These are phyloP conservation scores for Aphanoascus verrucosus DNA, from an alignment of 2,329 filamentous ascomycete species.

Conservation along the genomic window DNA sequence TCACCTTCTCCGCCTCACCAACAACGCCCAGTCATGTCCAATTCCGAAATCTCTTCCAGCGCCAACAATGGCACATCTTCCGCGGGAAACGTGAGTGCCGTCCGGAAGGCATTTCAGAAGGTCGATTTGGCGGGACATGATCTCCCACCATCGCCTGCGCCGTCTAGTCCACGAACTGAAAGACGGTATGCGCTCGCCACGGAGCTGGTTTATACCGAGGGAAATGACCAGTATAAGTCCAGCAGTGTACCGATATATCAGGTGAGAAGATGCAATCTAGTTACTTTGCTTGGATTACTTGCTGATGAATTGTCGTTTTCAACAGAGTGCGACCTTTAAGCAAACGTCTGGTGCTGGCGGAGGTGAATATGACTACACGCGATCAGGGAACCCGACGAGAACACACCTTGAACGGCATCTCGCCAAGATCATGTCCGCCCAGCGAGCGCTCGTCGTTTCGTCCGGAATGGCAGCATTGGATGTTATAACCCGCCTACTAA, in stretches of 20 bases:
- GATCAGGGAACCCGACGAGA: slow-evolving; percentile 90
- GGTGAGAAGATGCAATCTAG: slow-evolving; percentile 33
- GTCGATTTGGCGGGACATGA: slow-evolving; percentile 75
- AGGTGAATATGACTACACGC: slow-evolving; percentile 94
- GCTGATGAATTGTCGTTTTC: background rate
- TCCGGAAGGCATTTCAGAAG: slow-evolving; percentile 44
- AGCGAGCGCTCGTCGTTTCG: slow-evolving; percentile 79
- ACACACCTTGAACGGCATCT: slow-evolving; percentile 93
- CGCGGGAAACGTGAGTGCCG: slow-evolving; percentile 8
- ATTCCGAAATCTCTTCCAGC: slow-evolving; percentile 4
- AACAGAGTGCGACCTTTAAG: slow-evolving; percentile 90
- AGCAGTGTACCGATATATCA: slow-evolving; percentile 97
- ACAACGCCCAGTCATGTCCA: slow-evolving; percentile 14
- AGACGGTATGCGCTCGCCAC: slow-evolving; percentile 88
- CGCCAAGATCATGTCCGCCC: slow-evolving; percentile 97
- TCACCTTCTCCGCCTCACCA: background rate
- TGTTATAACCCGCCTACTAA: slow-evolving; percentile 82
- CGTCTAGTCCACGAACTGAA: slow-evolving; percentile 77
- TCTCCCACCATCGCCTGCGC: slow-evolving; percentile 81
- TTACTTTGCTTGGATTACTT: background rate
- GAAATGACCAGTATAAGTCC: slow-evolving; percentile 91
- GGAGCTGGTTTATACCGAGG: slow-evolving; percentile 91
- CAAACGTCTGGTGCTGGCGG: slow-evolving; percentile 70
- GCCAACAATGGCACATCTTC: slow-evolving; percentile 1
- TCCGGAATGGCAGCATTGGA: slow-evolving; percentile 97